Conservation (phyloP, 192 early-diverging fungal genomes). For the Coemansia sp. region DNA sequence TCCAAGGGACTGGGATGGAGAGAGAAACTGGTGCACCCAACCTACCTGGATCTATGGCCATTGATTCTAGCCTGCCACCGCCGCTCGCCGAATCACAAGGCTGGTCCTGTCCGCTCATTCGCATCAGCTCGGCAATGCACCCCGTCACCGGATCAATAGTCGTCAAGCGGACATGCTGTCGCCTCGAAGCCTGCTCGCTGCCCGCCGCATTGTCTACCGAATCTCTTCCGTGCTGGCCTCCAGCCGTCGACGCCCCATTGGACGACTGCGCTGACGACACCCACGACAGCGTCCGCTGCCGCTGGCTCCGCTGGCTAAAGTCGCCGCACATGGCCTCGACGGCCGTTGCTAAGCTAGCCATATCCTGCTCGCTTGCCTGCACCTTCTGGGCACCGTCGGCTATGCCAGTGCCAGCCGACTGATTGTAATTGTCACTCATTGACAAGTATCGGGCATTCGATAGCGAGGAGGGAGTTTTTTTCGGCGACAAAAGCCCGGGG, state of each 20-base stretch:
- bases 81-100: background rate
- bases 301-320: slow-evolving; percentile 20
- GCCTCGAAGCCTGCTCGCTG: slow-evolving; percentile 2
- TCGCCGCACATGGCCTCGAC: slow-evolving; percentile 18
- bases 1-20: background rate
- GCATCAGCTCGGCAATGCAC: slow-evolving; percentile 11
- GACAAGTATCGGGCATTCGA: background rate
- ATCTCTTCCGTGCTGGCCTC: background rate
- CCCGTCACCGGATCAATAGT: slow-evolving; percentile 45
- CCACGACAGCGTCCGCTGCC: slow-evolving; percentile 35
- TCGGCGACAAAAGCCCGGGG: no score
- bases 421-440: slow-evolving; percentile 3
- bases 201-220: background rate
- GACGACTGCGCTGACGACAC: slow-evolving; percentile 30
- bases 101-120: background rate
- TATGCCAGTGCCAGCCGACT: background rate
- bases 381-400: background rate
- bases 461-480: no score
- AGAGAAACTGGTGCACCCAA: background rate
- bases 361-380: background rate
- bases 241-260: slow-evolving; percentile 4
- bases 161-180: slow-evolving; percentile 36
- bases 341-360: background rate
- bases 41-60: slow-evolving; percentile 36
- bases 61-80: background rate